A percentile compares a stretch with the other conserved stretches of the same genome.
phyloP scores from a whole-genome alignment of 2,329 filamentous ascomycete species.

The Alternaria brassicicola region DNA sequence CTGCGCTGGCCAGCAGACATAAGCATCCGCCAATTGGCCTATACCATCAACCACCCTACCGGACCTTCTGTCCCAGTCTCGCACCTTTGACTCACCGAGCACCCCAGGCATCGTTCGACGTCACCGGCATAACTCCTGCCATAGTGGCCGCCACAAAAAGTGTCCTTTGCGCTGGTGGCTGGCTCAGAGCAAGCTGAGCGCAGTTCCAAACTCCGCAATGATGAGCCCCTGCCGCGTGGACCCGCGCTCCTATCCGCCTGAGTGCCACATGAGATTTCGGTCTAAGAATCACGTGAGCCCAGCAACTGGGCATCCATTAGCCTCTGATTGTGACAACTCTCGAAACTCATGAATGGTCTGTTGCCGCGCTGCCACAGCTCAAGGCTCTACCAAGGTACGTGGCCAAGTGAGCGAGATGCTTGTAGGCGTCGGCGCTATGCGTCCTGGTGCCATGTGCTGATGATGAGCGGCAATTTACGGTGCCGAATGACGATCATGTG shows the following conservation, averaged over 20 bases:
- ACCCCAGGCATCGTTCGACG: conserved; percentile 8
- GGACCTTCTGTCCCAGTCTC: conserved; percentile 21
- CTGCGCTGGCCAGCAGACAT: conserved; percentile 29
- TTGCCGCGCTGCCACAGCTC: conserved; percentile 14
- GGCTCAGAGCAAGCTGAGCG: conserved; percentile 26
- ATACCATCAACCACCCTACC: conserved; percentile 31
- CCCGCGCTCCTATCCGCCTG: conserved; percentile 21
- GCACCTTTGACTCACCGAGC: conserved; percentile 7
- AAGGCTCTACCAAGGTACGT: conserved; percentile 4
- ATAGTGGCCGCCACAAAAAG: conserved; percentile 8
- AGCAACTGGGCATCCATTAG: conserved; percentile 32
- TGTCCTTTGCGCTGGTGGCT: conserved; percentile 28
- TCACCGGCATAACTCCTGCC: conserved; percentile 3
- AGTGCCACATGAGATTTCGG: conserved; percentile 39
- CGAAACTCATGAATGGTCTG: conserved; percentile 31
- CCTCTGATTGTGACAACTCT: conserved; percentile 39
- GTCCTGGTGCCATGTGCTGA: background rate
- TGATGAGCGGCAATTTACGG: background rate
- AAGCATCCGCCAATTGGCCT: conserved; percentile 24
- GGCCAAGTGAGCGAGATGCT: conserved; percentile 6
- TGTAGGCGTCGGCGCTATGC: background rate
- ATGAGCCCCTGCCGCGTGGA: conserved; percentile 19
- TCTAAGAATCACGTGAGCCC: conserved; percentile 35
- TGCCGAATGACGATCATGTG: conserved; percentile 1
- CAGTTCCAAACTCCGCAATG: conserved; percentile 5